Conservation (phyloP, 192 early-diverging fungal genomes). For the Coemansia sp. region DNA sequence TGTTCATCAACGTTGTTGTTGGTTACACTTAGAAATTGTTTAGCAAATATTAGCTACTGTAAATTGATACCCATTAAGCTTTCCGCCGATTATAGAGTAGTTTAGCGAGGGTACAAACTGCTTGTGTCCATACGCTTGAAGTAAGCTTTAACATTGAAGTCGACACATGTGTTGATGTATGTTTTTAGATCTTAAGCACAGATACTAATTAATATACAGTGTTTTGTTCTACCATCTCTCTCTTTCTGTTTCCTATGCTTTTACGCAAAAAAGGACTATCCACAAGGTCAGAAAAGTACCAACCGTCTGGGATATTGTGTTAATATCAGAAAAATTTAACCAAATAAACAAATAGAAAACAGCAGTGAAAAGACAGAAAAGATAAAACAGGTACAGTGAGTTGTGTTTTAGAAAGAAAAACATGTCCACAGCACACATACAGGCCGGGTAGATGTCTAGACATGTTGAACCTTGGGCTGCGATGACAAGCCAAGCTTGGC, state of each 20-base stretch:
- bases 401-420: background rate
- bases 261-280: too few relatives aligned
- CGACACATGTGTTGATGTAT: too few relatives aligned
- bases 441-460: background rate
- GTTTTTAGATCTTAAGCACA: too few relatives aligned
- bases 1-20: too few relatives aligned
- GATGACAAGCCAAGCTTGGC: conserved; percentile 40
- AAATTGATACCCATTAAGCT: background rate
- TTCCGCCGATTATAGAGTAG: background rate
- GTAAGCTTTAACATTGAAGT: too few relatives aligned
- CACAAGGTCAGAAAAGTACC: too few relatives aligned
- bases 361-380: background rate
- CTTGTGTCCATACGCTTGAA: too few relatives aligned
- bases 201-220: too few relatives aligned
- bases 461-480: background rate
- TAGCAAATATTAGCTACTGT: background rate
- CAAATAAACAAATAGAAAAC: background rate
- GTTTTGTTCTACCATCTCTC: too few relatives aligned
- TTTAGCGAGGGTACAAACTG: too few relatives aligned
- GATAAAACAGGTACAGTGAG: background rate
- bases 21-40: background rate
- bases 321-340: background rate
- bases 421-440: background rate
- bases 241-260: too few relatives aligned
- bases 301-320: too few relatives aligned